Base-by-base conservation (phyloP, 495 filamentous ascomycete species). In the Podospora anserina region DNA sequence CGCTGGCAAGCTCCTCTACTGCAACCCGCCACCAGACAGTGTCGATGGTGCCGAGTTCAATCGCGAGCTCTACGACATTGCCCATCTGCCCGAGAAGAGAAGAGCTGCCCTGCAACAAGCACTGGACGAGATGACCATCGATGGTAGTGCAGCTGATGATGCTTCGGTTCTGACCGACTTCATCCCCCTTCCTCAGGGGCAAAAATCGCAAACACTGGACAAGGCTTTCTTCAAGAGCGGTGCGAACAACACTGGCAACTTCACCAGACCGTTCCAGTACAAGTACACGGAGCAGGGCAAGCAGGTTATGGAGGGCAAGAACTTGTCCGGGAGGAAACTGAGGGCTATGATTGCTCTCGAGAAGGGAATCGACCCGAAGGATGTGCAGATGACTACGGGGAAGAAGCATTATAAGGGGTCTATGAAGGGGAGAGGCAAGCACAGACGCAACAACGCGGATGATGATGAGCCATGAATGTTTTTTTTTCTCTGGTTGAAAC, bases 401-500 rank as follows among this genome's bases (percentile, higher is more conserved):
- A 99, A 99, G 87, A 98, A 97, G 82, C 96, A 98, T 78, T 97
- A 92, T 79, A 98, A 98, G 82, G 89, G 85, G 7, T 88, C 90
- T 65, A 88, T 74, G 57, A 87, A 86, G 76, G 80, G 81, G 13
- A 89, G 88, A 82, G 83, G 78, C 68, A 86, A 86, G 73, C 75
- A 75, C 58, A 68, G 72, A 66, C 63, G 63, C 27, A 76, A 74
- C 57, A 65, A 66, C 58, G 59, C 57, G 20, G 70, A 68, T 49
- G 71, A 73, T 19, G 71, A 74, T 23, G 70, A 74, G 61, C 61
- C 61, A 6, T 74, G 68, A 71, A 32, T 32, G 30, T 44, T 19
- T 18, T 49, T 13, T 18, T 49, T 49, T 49, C 5, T 49, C 9
- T 49, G 15, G 11, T 27, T 30, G 15, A 30, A 58, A 30, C 23